Evolutionary conservation across 805 yeast genomes (phyloP), one percentile per base, ranked within the genome.

Genomic region (Tetrapisispora arboricola): DNA sequence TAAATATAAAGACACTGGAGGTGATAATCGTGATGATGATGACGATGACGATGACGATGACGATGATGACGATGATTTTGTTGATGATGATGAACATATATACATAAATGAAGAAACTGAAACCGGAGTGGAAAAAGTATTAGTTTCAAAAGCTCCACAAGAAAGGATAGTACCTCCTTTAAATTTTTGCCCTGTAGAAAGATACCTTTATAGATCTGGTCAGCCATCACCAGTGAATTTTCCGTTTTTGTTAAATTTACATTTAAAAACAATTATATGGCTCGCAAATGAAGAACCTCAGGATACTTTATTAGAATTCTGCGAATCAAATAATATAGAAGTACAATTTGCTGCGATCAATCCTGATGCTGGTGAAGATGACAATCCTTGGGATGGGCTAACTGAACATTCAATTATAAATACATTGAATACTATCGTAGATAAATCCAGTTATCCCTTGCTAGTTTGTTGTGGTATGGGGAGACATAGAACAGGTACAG

Each of bases 381-480:
- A 71, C 48, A 87, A 88, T 54, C 96, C 97, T 2, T 90, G 98
- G 98, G 97, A 92, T 61, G 90, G 95, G 10, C 68, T 90, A 27
- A 84, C 87, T 16, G 95, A 87, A 55, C 71, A 75, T 32, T 76
- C 94, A 18, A 86, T 90, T 40, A 74, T 76, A 21, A 78, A 77
- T 45, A 94, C 96, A 1, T 64, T 90, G 46, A 82, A 80, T 46
- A 70, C 86, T 26, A 82, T 90, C 16, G 75, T 80, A 33, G 74
- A 84, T 51, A 72, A 72, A 47, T 71, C 75, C n/a, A 76, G 78
- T 57, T 84, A 85, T 54, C 97, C 98, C 0, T 53, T 92, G 46
- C 65, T 92, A 38, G 88, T 88, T 4, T 92, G 97, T 60, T 92
- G 97, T 54, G 96, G 96, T 12, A 92, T 92, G 98, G 98, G 98